phyloP scores from a whole-genome alignment of 306 rosid species.

The Begonia peltatifolia region DNA sequence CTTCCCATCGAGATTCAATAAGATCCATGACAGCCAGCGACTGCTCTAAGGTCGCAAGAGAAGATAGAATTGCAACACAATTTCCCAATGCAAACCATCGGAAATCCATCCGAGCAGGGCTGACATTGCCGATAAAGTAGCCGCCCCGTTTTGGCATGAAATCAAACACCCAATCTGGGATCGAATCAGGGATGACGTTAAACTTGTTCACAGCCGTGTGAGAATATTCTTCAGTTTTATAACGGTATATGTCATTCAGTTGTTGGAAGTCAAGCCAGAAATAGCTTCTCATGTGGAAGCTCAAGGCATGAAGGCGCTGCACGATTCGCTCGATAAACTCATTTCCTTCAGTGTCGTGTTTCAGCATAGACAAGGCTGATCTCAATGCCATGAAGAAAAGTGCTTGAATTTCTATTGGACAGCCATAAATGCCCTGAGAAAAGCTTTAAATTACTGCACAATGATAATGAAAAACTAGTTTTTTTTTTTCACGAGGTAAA shows the following conservation, averaged over 20 bases:
- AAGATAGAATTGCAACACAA: constrained; percentile 72
- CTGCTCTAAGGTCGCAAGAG: constrained; percentile 80
- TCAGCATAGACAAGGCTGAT: constrained; percentile 58
- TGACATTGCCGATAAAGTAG: constrained; percentile 80
- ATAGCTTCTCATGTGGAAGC: constrained; percentile 74
- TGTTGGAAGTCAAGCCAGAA: constrained; percentile 92
- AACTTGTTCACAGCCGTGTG: constrained; percentile 68
- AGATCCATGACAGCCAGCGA: constrained; percentile 88
- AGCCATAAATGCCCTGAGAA: constrained; percentile 72
- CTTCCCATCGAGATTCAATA: constrained; percentile 86
- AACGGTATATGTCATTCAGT: constrained; percentile 29
- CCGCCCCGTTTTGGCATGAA: constrained; percentile 87
- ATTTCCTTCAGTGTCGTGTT: constrained; percentile 66
- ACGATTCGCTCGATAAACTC: constrained; percentile 65
- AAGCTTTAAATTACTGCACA: not conserved
- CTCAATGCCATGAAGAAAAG: constrained; percentile 83
- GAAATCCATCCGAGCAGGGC: constrained; percentile 91
- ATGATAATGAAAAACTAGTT: no score
- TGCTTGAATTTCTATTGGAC: constrained; percentile 87
- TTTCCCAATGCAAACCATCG: constrained; percentile 88
- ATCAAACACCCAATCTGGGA: constrained; percentile 82
- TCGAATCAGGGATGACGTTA: constrained; percentile 24
- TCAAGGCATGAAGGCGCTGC: constrained; percentile 75
- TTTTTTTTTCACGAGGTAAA: no score
- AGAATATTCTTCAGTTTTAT: no score